Evolutionary conservation across 2,329 filamentous ascomycete genomes (phyloP).

Genomic region (Calonectria multiphialidica): DNA sequence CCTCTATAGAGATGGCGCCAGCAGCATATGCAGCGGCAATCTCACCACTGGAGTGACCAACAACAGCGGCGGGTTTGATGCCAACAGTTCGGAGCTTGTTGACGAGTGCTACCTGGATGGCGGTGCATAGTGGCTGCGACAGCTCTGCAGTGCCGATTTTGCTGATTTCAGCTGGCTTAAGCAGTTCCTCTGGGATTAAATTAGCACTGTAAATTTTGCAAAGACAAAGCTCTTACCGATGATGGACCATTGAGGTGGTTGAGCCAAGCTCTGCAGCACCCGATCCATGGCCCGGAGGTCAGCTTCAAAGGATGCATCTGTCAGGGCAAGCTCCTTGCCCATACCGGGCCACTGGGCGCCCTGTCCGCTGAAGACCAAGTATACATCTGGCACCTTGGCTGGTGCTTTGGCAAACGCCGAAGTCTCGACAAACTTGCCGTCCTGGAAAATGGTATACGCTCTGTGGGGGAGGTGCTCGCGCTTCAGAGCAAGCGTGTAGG

Average conservation of each 20-base stretch:
- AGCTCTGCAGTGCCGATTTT: slow-evolving; percentile 6
- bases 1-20: not conserved
- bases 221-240: not conserved
- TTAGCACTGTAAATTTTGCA: not conserved
- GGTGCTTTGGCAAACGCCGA: not conserved
- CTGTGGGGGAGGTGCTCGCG: slow-evolving; percentile 10
- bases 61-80: slow-evolving; percentile 51
- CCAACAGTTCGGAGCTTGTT: slow-evolving; percentile 56
- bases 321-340: slow-evolving; percentile 43
- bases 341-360: slow-evolving; percentile 49
- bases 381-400: not conserved
- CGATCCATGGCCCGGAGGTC: not conserved
- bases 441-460: not conserved
- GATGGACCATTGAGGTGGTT: slow-evolving; percentile 1
- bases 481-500: slow-evolving; percentile 14
- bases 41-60: slow-evolving; percentile 61
- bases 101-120: slow-evolving; percentile 59
- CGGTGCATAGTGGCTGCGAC: slow-evolving; percentile 47
- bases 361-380: slow-evolving; percentile 48
- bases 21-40: slow-evolving; percentile 57
- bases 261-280: slow-evolving; percentile 30
- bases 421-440: not conserved
- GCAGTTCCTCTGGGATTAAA: not conserved
- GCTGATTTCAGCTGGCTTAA: not conserved
- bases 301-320: not conserved